Evolutionary conservation across 345 rosid genomes (phyloP).

Genomic region (Carallia brachiata): DNA sequence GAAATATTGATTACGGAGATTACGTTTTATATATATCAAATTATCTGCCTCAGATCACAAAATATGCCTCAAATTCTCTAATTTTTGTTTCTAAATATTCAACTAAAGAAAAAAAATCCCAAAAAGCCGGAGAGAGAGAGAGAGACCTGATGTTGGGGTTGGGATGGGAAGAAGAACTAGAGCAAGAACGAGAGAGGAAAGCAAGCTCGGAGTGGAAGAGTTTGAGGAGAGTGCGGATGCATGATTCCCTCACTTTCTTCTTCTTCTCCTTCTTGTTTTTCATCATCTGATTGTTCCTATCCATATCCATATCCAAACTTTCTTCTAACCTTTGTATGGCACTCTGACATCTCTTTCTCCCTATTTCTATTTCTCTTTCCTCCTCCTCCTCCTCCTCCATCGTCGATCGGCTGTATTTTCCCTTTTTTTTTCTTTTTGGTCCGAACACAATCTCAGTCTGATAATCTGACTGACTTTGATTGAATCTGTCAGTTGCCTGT

Average conservation of each 20-base stretch:
- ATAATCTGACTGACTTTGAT: too few relatives aligned
- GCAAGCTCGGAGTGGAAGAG: slow-evolving; percentile 69
- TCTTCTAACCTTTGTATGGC: slow-evolving; percentile 39
- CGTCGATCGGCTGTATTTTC: too few relatives aligned
- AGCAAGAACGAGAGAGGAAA: slow-evolving; percentile 53
- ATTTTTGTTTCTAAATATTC: too few relatives aligned
- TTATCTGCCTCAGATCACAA: too few relatives aligned
- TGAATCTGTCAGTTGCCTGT: too few relatives aligned
- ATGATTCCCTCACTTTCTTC: slow-evolving; percentile 37
- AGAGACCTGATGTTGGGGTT: slow-evolving; percentile 40
- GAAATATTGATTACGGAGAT: too few relatives aligned
- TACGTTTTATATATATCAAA: too few relatives aligned
- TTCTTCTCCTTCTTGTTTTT: slow-evolving; percentile 10
- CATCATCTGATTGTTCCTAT: too few relatives aligned
- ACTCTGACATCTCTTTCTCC: slow-evolving; percentile 50
- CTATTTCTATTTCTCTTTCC: slow-evolving; percentile 29
- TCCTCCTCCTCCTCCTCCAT: slow-evolving; percentile 14
- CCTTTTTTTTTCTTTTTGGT: too few relatives aligned
- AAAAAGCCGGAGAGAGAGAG: not conserved
- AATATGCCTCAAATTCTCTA: too few relatives aligned
- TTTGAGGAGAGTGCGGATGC: slow-evolving; percentile 65
- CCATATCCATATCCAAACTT: slow-evolving; percentile 26
- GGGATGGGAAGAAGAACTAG: slow-evolving; percentile 25
- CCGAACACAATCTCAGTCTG: too few relatives aligned
- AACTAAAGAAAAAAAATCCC: not conserved